phyloP scores from a whole-genome alignment of 345 rosid genomes.

The Syzygium grande region DNA sequence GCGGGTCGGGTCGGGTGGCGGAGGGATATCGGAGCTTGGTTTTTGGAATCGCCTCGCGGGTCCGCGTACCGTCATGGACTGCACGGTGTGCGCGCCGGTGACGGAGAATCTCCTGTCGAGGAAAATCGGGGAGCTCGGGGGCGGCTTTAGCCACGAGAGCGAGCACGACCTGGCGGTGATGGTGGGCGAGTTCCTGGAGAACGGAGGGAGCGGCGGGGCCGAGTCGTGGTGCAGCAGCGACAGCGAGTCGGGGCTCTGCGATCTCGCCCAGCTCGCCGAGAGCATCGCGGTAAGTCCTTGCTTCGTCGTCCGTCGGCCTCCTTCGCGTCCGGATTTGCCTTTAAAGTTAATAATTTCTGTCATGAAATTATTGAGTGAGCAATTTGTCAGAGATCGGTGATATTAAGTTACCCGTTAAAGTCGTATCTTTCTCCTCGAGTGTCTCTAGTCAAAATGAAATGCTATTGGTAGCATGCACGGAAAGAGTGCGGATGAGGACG shows the following conservation, averaged over 20 bases:
- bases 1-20: no score
- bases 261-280: slow-evolving; percentile 65
- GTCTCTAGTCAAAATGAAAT: background rate
- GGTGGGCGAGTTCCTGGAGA: slow-evolving; percentile 84
- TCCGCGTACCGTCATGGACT: slow-evolving; percentile 23
- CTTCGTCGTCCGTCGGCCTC: background rate
- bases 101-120: slow-evolving; percentile 34
- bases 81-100: slow-evolving; percentile 38
- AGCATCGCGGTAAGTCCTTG: slow-evolving; percentile 46
- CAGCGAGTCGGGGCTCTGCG: slow-evolving; percentile 68
- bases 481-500: background rate
- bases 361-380: background rate
- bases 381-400: background rate
- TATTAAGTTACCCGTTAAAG: background rate
- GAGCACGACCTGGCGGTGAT: slow-evolving; percentile 81
- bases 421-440: background rate
- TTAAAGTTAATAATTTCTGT: background rate
- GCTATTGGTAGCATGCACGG: background rate
- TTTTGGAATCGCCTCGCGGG: background rate
- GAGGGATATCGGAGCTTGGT: background rate
- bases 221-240: slow-evolving; percentile 84
- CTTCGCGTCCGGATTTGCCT: background rate
- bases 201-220: slow-evolving; percentile 47
- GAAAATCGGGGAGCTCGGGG: slow-evolving; percentile 19
- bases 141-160: slow-evolving; percentile 74